Base-by-base conservation (phyloP, 208 protist genomes). In the Naegleria gruberi region DNA sequence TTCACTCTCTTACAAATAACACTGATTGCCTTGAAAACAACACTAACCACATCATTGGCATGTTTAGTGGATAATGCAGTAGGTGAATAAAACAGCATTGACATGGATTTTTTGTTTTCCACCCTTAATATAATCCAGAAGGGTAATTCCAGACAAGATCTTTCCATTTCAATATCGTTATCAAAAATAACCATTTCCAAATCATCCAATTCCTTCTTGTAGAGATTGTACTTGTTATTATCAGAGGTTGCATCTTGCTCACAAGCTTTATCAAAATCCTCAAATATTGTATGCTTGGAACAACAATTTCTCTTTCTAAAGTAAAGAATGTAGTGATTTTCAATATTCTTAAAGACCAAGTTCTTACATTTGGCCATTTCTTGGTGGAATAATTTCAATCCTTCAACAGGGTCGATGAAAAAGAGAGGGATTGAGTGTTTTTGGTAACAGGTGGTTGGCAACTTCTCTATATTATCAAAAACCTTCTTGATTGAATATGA, bases 1-100 rank as follows among this genome's bases (percentile, higher is more conserved):
- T 93, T 93, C 5, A 93, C 90, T 51, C 90, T 41, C 47, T 91
- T 37, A 91, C 87, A 57, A 30, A 88, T 45, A 26, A 30, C 45
- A 42, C 17, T 19, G 43, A 88, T 26, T 65, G 7, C 84, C 30
- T 88, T 42, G 23, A 57, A 8, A 51, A 88, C 0, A 40, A 45
- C 0, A 40, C 7, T 43, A 2, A 88, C 45, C 15, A 34, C 34
- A 8, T 34, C 30, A 8, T 65, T 55, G 5, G 26, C 10, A 7
- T 77, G 65, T 40, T 51, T 23, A 34, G 26, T 44, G 30, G 43
- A 37, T 3, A 88, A 30, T 43, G 43, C 1, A 43, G 40, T 34
- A 19, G 45, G 45, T 4, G 45, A 88, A 41, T 88, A 88, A 43
- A 88, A 88, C 15, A 65, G 4, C 12, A 88, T 42, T 6, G 26